Evolutionary conservation across 805 yeast species (phyloP).

Genomic region (Saccharomycopsis olivae): DNA sequence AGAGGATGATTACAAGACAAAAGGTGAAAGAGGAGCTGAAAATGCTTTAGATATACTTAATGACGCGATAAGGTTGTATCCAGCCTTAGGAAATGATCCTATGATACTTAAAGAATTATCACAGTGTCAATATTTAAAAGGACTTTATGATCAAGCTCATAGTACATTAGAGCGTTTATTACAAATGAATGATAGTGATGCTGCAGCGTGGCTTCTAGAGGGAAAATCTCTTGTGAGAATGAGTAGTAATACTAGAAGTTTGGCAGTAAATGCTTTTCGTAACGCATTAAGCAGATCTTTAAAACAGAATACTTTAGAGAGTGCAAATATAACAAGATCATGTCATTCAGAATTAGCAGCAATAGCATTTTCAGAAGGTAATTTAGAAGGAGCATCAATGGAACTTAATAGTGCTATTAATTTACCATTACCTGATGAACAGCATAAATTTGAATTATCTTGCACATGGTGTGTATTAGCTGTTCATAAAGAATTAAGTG

Average conservation of each 20-base stretch:
- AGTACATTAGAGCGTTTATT: constrained; percentile 35
- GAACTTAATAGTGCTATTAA: constrained; percentile 42
- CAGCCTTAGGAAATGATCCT: constrained; percentile 30
- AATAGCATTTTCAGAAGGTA: constrained; percentile 40
- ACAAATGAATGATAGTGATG: constrained; percentile 29
- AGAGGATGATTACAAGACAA: constrained; percentile 28
- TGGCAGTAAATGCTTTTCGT: constrained; percentile 38
- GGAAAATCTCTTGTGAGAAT: constrained; percentile 38
- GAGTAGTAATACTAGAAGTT: constrained; percentile 24
- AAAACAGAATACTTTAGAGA: constrained; percentile 19
- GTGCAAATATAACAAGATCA: constrained; percentile 38
- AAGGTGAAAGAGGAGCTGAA: constrained; percentile 31
- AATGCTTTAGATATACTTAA: constrained; percentile 32
- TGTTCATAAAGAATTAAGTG: constrained; percentile 39
- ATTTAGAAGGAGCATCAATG: constrained; percentile 36
- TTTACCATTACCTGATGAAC: constrained; percentile 38
- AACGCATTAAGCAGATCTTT: constrained; percentile 29
- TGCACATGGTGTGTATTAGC: constrained; percentile 45
- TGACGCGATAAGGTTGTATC: constrained; percentile 28
- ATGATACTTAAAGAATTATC: constrained; percentile 39
- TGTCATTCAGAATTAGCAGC: constrained; percentile 48
- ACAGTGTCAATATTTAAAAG: constrained; percentile 37
- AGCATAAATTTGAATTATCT: constrained; percentile 35
- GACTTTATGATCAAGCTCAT: constrained; percentile 43
- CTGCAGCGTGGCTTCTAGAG: constrained; percentile 36